Percentiles rank a stretch among this genome's conserved stretches.
Evolutionary conservation across 2,329 filamentous ascomycete genomes (phyloP).

Genomic region (Fusarium pilosicola): DNA sequence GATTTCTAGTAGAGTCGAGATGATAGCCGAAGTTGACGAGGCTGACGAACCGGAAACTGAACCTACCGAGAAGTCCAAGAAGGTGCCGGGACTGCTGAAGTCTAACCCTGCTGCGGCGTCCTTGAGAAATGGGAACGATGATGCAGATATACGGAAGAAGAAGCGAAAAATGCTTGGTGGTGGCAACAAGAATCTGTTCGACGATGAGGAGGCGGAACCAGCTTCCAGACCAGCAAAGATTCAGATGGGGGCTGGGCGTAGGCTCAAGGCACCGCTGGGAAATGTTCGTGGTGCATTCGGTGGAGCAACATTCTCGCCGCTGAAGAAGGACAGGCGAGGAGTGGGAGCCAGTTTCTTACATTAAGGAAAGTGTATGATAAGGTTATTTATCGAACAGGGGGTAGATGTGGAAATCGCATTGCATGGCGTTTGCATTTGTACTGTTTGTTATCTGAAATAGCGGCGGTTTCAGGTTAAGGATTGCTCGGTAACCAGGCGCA

Average conservation of each 20-base stretch:
- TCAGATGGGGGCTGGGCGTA: slow-evolving; percentile 42
- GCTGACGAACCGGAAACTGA: slow-evolving; percentile 47
- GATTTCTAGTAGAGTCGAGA: slow-evolving; percentile 47
- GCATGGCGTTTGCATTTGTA: slow-evolving; percentile 27
- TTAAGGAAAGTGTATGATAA: slow-evolving; percentile 34
- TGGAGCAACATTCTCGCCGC: slow-evolving; percentile 71
- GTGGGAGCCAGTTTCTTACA: slow-evolving; percentile 69
- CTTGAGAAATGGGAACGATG: slow-evolving; percentile 30
- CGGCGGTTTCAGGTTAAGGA: not conserved
- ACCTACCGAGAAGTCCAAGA: slow-evolving; percentile 15
- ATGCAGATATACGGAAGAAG: slow-evolving; percentile 66
- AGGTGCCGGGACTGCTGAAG: slow-evolving; percentile 21
- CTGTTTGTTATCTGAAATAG: not conserved
- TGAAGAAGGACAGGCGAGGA: slow-evolving; percentile 75
- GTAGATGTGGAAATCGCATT: slow-evolving; percentile 16
- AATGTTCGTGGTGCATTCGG: slow-evolving; percentile 60
- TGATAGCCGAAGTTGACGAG: slow-evolving; percentile 53
- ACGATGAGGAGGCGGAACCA: slow-evolving; percentile 69
- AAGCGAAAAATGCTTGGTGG: slow-evolving; percentile 77
- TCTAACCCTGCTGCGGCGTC: slow-evolving; percentile 8
- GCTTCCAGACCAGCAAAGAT: slow-evolving; percentile 47
- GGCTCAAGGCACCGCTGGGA: slow-evolving; percentile 52
- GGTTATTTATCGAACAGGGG: not conserved
- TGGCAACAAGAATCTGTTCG: slow-evolving; percentile 74
- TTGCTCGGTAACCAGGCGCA: slow-evolving; percentile 7